Evolutionary conservation across 106 monocot species (phyloP).

Genomic region (Gastrodia elata): DNA sequence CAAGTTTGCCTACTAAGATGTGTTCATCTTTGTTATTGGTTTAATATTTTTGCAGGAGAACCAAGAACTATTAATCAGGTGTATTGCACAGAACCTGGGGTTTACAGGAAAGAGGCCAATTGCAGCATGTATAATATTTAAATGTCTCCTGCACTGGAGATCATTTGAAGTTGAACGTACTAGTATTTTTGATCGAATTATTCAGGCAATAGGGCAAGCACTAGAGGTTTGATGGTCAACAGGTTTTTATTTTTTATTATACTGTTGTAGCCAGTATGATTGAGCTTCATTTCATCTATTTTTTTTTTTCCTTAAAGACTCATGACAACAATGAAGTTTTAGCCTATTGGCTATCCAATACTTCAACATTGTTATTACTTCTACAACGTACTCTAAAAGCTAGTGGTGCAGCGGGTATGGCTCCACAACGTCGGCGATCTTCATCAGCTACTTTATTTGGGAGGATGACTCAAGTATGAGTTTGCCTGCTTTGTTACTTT

Average conservation of each 20-base stretch:
- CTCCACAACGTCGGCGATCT: slow-evolving; percentile 39
- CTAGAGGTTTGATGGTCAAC: slow-evolving; percentile 38
- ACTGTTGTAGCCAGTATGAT: not conserved
- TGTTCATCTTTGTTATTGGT: too few species aligned
- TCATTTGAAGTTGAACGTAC: slow-evolving; percentile 52
- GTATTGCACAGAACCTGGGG: slow-evolving; percentile 32
- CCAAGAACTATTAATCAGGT: slow-evolving; percentile 30
- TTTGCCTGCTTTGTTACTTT: not conserved
- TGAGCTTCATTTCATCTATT: not conserved
- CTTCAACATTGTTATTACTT: slow-evolving; percentile 61
- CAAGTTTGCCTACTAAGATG: too few species aligned
- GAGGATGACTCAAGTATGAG: slow-evolving; percentile 67
- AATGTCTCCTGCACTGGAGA: slow-evolving; percentile 47
- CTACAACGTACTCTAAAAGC: slow-evolving; percentile 82
- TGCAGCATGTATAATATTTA: slow-evolving; percentile 40
- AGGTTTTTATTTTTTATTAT: not conserved
- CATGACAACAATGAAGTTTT: slow-evolving; percentile 62
- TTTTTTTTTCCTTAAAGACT: slow-evolving; percentile 38
- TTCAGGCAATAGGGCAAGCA: slow-evolving; percentile 26
- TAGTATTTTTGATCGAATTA: slow-evolving; percentile 39
- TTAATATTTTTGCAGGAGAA: slow-evolving; percentile 29
- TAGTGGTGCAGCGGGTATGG: slow-evolving; percentile 28
- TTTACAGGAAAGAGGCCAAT: slow-evolving; percentile 23
- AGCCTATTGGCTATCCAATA: slow-evolving; percentile 84
- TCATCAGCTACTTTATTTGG: slow-evolving; percentile 80